Percentiles rank a stretch among this genome's conserved stretches.
Conservation (phyloP, 306 rosid species). For the Lathyrus tuberosus region DNA sequence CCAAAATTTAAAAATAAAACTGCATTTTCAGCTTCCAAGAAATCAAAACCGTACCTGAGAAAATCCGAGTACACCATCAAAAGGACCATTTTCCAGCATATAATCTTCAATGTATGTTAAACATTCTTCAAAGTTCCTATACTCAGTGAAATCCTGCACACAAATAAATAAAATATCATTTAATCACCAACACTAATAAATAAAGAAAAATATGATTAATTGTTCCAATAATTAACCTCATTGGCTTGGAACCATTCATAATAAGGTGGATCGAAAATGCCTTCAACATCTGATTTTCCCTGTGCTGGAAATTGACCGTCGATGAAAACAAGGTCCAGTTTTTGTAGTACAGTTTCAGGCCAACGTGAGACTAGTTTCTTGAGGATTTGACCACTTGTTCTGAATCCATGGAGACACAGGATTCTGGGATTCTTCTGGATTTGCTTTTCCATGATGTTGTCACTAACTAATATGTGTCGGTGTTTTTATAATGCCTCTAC, state of each 20-base stretch:
- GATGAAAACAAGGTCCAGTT: conserved; percentile 54
- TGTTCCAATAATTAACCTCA: conserved; percentile 38
- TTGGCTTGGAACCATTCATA: conserved; percentile 64
- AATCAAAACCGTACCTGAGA: conserved; percentile 42
- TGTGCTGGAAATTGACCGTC: conserved; percentile 49
- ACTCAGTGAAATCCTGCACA: conserved; percentile 41
- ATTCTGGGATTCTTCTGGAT: conserved; percentile 45
- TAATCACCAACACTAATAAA: neutral
- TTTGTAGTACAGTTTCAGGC: conserved; percentile 42
- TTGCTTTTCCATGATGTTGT: conserved; percentile 36
- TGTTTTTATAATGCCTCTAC: neutral
- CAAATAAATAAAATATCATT: neutral
- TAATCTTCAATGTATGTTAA: conserved; percentile 50
- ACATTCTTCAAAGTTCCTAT: conserved; percentile 50
- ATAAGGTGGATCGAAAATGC: conserved; percentile 55
- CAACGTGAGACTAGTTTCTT: conserved; percentile 38
- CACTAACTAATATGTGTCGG: neutral
- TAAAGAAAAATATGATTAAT: neutral
- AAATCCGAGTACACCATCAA: conserved; percentile 60
- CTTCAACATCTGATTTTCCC: conserved; percentile 49
- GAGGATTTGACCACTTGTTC: conserved; percentile 56
- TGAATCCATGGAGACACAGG: conserved; percentile 62
- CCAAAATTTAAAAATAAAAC: neutral
- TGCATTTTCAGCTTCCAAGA: neutral
- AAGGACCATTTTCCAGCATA: conserved; percentile 60